Conservation (phyloP, 345 rosid species). For the Brassica cretica region DNA sequence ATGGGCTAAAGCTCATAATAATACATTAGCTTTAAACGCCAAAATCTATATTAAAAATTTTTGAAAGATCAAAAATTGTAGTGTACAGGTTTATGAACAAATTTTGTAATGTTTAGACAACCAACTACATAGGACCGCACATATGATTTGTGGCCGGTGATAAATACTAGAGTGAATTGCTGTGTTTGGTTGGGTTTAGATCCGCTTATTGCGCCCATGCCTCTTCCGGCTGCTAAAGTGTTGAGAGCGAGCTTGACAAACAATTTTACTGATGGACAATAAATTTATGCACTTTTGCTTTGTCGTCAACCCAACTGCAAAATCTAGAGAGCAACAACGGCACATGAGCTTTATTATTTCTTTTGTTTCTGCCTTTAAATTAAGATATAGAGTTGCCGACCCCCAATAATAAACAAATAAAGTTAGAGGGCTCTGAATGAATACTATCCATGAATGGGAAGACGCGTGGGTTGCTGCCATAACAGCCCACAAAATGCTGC, state of each 20-base stretch:
- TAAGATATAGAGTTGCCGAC: constrained; percentile 1
- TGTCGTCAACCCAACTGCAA: constrained; percentile 33
- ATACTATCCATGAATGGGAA: constrained; percentile 15
- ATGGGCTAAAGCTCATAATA: neutral
- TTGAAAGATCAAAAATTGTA: no score
- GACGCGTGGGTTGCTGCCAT: constrained; percentile 26
- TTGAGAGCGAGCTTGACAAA: neutral
- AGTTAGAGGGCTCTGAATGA: constrained; percentile 6
- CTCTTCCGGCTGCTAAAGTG: constrained; percentile 8
- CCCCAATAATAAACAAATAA: constrained; percentile 1
- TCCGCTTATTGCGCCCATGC: constrained; percentile 36
- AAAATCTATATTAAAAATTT: no score
- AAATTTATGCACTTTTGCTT: constrained; percentile 1
- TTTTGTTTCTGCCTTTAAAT: neutral
- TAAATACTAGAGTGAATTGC: neutral
- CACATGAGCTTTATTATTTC: constrained; percentile 31
- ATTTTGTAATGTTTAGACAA: neutral
- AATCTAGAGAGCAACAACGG: constrained; percentile 28
- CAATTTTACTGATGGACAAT: neutral
- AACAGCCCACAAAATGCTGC: neutral
- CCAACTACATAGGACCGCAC: neutral
- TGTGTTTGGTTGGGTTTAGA: constrained; percentile 11
- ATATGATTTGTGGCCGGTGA: constrained; percentile 25
- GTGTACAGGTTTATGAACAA: neutral
- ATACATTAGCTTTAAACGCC: neutral